Percentiles rank a stretch among this genome's conserved stretches.
phyloP scores from a whole-genome alignment of 2,329 filamentous ascomycete species.

The Sclerotinia subarctica region DNA sequence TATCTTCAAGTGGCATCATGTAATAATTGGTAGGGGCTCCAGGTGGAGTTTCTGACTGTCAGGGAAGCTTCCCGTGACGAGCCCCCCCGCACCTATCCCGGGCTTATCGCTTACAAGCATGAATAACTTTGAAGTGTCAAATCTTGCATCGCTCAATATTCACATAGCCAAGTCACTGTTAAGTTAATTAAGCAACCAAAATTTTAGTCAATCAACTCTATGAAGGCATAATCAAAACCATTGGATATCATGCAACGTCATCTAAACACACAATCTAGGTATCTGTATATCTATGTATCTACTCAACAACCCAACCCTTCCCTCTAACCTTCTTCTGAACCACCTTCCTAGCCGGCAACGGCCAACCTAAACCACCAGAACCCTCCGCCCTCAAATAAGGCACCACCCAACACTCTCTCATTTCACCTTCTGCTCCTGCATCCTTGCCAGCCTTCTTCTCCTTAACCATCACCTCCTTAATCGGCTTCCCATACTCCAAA shows the following conservation, averaged over 20 bases:
- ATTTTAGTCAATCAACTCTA: not conserved
- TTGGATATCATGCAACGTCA: not conserved
- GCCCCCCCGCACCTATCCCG: too few relatives aligned
- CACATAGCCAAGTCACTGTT: not conserved
- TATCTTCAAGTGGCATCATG: not conserved
- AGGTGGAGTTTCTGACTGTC: not conserved
- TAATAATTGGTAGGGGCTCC: not conserved
- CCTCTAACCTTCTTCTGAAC: constrained; percentile 70
- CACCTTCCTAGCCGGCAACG: constrained; percentile 80
- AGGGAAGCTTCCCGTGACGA: not conserved
- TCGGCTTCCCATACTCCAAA: constrained; percentile 81
- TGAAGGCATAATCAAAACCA: not conserved
- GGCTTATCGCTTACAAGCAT: not conserved
- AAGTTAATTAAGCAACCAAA: not conserved
- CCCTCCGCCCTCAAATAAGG: constrained; percentile 71
- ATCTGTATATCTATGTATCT: constrained; percentile 11
- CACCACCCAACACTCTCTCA: constrained; percentile 78
- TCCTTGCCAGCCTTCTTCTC: constrained; percentile 30
- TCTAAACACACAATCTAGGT: not conserved
- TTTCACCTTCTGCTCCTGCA: constrained; percentile 45
- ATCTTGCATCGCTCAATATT: not conserved
- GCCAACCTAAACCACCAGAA: constrained; percentile 70
- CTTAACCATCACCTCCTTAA: constrained; percentile 66
- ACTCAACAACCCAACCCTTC: constrained; percentile 64
- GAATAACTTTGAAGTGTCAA: not conserved